phyloP scores from a whole-genome alignment of 768 basidiomycete species.

The Naganishia kalamii region DNA sequence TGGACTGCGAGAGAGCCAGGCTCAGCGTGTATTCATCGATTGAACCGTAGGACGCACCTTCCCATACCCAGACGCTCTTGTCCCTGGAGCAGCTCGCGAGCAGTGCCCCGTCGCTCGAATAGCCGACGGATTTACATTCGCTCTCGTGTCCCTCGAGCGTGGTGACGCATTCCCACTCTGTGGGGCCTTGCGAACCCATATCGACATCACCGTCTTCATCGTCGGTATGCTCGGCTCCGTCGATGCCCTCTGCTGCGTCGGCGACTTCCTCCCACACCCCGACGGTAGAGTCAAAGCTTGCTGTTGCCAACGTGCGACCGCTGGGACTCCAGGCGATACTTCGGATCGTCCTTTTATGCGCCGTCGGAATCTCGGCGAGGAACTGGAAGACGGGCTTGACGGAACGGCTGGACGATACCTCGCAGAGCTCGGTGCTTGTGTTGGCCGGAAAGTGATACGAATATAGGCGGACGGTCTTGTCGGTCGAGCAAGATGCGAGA shows the following conservation, averaged over 20 bases:
- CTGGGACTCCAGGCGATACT: slow-evolving; percentile 82
- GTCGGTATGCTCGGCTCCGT: slow-evolving; percentile 31
- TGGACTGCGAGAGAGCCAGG: slow-evolving; percentile 54
- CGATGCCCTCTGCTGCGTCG: slow-evolving; percentile 34
- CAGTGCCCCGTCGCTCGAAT: slow-evolving; percentile 65
- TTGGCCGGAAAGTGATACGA: slow-evolving; percentile 52
- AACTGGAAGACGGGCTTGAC: slow-evolving; percentile 43
- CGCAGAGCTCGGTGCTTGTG: slow-evolving; percentile 30
- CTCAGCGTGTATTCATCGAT: background rate
- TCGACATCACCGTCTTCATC: slow-evolving; percentile 57
- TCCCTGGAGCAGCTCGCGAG: slow-evolving; percentile 93
- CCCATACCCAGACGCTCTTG: slow-evolving; percentile 99
- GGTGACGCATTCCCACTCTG: slow-evolving; percentile 82
- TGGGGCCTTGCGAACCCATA: slow-evolving; percentile 62
- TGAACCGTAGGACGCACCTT: slow-evolving; percentile 55
- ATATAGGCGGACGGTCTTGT: slow-evolving; percentile 84
- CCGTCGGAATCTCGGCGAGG: slow-evolving; percentile 66
- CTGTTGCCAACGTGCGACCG: slow-evolving; percentile 78
- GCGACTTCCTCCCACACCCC: slow-evolving; percentile 76
- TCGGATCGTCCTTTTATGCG: slow-evolving; percentile 81
- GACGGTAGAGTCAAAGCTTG: slow-evolving; percentile 87
- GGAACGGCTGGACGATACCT: slow-evolving; percentile 22
- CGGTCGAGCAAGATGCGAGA: slow-evolving; percentile 87
- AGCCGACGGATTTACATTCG: slow-evolving; percentile 89
- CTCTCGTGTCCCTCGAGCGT: slow-evolving; percentile 88